phyloP scores from a whole-genome alignment of 768 basidiomycete genomes.

The Tremella yokohamensis region DNA sequence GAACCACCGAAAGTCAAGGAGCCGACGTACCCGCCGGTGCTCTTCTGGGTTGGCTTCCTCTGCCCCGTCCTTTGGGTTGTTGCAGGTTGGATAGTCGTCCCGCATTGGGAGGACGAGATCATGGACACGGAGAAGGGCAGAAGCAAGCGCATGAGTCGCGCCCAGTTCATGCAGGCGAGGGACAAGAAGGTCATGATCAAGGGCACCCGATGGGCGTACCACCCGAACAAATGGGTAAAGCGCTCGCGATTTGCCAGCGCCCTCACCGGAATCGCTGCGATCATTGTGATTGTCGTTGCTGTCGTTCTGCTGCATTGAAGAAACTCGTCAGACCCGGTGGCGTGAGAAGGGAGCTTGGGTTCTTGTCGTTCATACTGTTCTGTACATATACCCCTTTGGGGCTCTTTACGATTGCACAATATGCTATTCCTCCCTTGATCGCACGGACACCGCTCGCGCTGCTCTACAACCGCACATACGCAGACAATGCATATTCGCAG shows the following conservation, averaged over 20 bases:
- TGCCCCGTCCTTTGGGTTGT: neutral
- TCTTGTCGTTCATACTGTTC: too few species aligned
- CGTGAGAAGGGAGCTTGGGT: too few species aligned
- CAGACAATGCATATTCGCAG: too few species aligned
- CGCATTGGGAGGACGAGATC: neutral
- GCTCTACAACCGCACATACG: too few species aligned
- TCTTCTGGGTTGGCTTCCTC: neutral
- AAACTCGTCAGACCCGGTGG: too few species aligned
- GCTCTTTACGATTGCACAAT: too few species aligned
- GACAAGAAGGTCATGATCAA: too few species aligned
- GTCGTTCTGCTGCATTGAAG: neutral
- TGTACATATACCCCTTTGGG: too few species aligned
- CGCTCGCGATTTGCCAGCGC: neutral
- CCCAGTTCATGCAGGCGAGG: neutral
- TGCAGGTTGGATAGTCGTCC: neutral
- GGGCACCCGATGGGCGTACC: neutral
- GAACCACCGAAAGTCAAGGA: neutral
- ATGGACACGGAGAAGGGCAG: neutral
- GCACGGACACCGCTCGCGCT: too few species aligned
- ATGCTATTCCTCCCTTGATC: too few species aligned
- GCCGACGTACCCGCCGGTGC: neutral
- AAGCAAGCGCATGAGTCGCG: neutral
- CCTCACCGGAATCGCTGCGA: neutral
- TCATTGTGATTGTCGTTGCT: neutral
- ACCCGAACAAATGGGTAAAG: neutral